Percentiles rank a stretch among this genome's conserved stretches.
Evolutionary conservation across 108 stramenopile species (phyloP).

Genomic region (Nitzschia putrida): DNA sequence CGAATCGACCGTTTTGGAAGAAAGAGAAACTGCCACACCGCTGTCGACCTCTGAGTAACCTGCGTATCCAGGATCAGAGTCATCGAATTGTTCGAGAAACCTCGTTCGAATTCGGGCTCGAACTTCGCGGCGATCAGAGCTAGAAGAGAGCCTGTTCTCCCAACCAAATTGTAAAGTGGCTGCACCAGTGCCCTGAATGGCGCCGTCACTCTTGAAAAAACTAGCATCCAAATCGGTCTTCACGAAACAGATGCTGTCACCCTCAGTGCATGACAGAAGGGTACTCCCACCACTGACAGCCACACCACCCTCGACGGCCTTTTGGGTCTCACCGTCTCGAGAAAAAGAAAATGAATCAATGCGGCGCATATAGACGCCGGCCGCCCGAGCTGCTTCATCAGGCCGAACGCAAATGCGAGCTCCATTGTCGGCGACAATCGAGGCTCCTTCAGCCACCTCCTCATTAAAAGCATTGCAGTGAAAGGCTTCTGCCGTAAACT

Average conservation of each 20-base stretch:
- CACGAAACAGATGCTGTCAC: constrained; percentile 16
- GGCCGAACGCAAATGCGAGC: constrained; percentile 11
- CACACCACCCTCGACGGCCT: background rate
- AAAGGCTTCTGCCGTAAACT: constrained; percentile 23
- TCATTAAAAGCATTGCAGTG: constrained; percentile 17
- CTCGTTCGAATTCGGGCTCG: background rate
- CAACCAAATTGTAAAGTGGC: constrained; percentile 20
- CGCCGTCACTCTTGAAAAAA: constrained; percentile 1
- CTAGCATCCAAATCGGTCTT: constrained; percentile 7
- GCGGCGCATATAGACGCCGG: constrained; percentile 4
- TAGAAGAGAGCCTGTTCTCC: background rate
- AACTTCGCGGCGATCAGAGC: background rate
- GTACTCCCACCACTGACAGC: constrained; percentile 11
- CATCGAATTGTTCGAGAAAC: background rate
- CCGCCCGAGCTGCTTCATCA: background rate
- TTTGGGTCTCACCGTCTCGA: background rate
- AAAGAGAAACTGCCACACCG: background rate
- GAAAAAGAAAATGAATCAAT: constrained; percentile 17
- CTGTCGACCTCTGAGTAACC: constrained; percentile 4
- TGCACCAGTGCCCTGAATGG: constrained; percentile 1
- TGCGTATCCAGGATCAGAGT: constrained; percentile 15
- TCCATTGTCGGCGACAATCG: background rate
- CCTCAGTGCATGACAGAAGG: constrained; percentile 12
- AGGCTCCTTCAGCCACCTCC: background rate
- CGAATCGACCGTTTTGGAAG: background rate